Conservation (phyloP, 2,329 filamentous ascomycete genomes). For the Ramularia collo-cygni region DNA sequence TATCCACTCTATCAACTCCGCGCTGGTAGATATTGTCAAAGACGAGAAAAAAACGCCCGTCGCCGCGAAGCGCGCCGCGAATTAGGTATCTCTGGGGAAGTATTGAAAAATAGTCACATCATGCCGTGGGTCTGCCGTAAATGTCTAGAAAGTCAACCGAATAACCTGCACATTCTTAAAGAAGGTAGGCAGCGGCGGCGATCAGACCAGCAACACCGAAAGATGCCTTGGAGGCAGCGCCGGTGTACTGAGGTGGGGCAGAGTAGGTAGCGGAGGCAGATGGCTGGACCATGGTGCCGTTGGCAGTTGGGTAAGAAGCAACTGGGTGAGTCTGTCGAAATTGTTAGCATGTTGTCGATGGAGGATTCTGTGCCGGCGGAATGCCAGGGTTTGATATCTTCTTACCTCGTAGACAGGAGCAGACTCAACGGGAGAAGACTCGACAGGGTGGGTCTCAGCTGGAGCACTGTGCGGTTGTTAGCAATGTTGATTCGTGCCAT, state of each 20-base stretch:
- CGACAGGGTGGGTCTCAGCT: not conserved
- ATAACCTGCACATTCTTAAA: too few species aligned
- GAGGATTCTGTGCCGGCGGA: too few species aligned
- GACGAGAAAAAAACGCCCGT: too few species aligned
- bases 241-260: constrained; percentile 15
- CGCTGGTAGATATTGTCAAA: too few species aligned
- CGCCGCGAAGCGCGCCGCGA: too few species aligned
- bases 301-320: constrained; percentile 10
- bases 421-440: constrained; percentile 1
- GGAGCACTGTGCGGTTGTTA: constrained; percentile 1
- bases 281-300: constrained; percentile 6
- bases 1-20: too few species aligned
- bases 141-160: too few species aligned
- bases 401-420: too few species aligned
- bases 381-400: constrained; percentile 1
- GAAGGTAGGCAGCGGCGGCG: constrained; percentile 11
- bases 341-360: too few species aligned
- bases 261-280: constrained; percentile 10
- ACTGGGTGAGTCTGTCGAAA: constrained; percentile 5
- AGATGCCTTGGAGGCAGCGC: constrained; percentile 17
- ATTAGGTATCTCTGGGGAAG: too few species aligned
- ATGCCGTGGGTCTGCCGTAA: too few species aligned
- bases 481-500: not conserved
- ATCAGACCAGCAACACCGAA: constrained; percentile 17
- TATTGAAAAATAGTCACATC: too few species aligned